A percentile compares a stretch with the other conserved stretches of the same genome.
phyloP scores from a whole-genome alignment of 2,329 filamentous ascomycete genomes.

The Myriosclerotinia duriaeana region DNA sequence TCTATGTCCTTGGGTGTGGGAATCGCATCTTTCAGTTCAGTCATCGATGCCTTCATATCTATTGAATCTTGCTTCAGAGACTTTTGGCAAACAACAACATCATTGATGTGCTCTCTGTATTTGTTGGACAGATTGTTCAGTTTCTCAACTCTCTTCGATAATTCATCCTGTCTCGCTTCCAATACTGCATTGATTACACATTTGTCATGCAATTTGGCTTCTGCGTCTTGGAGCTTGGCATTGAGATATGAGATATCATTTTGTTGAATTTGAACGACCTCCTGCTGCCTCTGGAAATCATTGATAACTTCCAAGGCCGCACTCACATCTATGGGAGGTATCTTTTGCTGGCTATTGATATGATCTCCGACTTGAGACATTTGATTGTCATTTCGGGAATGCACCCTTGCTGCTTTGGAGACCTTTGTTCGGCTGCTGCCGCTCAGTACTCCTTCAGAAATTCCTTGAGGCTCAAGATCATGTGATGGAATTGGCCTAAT shows the following conservation, averaged over 20 bases:
- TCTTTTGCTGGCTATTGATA: background rate
- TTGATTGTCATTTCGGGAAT: background rate
- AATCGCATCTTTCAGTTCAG: background rate
- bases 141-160: conserved; percentile 33
- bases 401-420: background rate
- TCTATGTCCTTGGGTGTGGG: background rate
- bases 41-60: background rate
- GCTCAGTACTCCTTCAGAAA: background rate
- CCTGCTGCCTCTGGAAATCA: background rate
- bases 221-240: conserved; percentile 20
- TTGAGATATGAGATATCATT: conserved; percentile 23
- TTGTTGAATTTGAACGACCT: conserved; percentile 17
- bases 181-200: conserved; percentile 19
- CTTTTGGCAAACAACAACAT: conserved; percentile 37
- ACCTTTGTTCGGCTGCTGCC: background rate
- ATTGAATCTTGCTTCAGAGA: conserved; percentile 22
- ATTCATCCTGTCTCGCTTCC: conserved; percentile 29
- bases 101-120: conserved; percentile 41
- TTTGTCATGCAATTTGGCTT: conserved; percentile 22
- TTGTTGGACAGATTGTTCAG: conserved; percentile 32
- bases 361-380: background rate
- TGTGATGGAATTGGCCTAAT: conserved; percentile 6
- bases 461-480: conserved; percentile 8
- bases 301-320: background rate
- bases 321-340: background rate